Percentiles rank a stretch among this genome's conserved stretches.
phyloP scores from a whole-genome alignment of 2,329 filamentous ascomycete species.

The Neofusicoccum ribis region DNA sequence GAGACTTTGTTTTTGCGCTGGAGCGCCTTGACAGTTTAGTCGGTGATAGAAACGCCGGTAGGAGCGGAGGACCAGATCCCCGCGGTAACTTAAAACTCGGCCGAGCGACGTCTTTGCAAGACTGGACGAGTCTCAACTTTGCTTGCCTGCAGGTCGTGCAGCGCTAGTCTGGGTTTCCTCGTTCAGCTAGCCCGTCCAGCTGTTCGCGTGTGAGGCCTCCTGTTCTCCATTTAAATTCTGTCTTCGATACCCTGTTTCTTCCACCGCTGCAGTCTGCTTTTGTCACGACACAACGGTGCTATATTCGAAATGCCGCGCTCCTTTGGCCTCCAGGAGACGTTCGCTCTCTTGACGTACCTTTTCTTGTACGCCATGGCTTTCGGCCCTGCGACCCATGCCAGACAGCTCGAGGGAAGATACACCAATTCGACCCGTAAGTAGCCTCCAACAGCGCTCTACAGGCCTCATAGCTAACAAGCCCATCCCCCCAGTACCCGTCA shows the following conservation, averaged over 20 bases:
- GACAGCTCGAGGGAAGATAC: background rate
- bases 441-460: background rate
- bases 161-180: no score
- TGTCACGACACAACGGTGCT: background rate
- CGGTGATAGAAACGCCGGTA: background rate
- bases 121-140: background rate
- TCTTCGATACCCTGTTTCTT: background rate
- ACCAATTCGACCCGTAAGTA: background rate
- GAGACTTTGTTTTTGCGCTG: background rate
- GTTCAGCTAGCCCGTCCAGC: no score
- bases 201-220: background rate
- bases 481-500: slow-evolving; percentile 21
- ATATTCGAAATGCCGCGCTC: background rate
- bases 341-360: background rate
- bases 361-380: background rate
- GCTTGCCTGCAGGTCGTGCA: background rate
- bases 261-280: background rate
- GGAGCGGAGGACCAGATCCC: no score
- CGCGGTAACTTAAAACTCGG: background rate
- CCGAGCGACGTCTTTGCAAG: background rate
- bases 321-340: background rate
- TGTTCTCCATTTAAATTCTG: background rate
- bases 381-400: background rate
- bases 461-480: background rate
- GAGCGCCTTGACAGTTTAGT: background rate